Conservation (phyloP, 768 basidiomycete species). For the Suillus decipiens region DNA sequence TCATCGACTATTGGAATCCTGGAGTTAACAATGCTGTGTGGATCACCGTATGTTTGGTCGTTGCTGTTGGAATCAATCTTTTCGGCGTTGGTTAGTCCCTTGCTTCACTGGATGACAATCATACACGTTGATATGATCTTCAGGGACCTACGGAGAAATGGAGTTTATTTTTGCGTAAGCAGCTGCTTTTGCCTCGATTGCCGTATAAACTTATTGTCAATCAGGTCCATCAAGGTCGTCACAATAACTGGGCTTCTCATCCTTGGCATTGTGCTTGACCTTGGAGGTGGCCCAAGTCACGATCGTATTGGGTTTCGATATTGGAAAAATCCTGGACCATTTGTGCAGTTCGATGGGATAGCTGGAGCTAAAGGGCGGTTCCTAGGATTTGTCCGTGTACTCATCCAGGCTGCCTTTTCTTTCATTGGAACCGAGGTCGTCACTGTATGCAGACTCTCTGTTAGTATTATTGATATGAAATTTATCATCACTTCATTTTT, state of each 20-base stretch:
- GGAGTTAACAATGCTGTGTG: neutral
- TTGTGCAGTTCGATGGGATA: neutral
- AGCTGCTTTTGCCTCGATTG: neutral
- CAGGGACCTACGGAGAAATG: neutral
- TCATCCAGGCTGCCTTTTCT: neutral
- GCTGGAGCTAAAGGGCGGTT: neutral
- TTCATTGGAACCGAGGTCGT: neutral
- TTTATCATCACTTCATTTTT: neutral
- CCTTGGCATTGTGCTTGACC: neutral
- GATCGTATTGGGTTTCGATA: neutral
- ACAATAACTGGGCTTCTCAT: neutral
- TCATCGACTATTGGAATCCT: neutral
- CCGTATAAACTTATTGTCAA: neutral
- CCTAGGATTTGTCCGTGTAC: neutral
- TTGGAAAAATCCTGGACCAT: neutral
- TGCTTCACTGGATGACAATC: neutral
- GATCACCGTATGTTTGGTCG: neutral
- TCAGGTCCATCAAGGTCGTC: neutral
- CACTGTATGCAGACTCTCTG: neutral
- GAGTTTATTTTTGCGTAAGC: neutral
- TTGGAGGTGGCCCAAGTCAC: neutral
- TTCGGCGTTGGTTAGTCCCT: neutral
- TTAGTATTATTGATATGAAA: neutral
- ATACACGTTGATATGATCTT: neutral
- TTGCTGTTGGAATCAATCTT: conserved; percentile 3